phyloP scores from a whole-genome alignment of 257 asterid genomes.

The Solanum microdontum region DNA sequence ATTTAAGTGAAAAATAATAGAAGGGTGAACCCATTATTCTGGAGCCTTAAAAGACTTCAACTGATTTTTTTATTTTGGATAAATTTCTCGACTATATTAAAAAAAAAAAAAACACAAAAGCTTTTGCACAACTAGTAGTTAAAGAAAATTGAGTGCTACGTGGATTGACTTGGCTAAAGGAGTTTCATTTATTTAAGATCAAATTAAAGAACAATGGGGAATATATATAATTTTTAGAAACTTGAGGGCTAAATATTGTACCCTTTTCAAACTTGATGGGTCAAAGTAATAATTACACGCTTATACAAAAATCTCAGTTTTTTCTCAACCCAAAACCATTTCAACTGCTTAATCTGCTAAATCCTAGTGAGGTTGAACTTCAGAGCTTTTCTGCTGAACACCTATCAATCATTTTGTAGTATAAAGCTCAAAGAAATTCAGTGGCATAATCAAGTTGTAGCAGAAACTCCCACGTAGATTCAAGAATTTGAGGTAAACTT shows the following conservation, averaged over 20 bases:
- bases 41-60: accelerated
- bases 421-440: not conserved
- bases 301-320: not conserved
- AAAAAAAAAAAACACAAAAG: not conserved
- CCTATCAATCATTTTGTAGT: not conserved
- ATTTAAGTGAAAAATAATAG: not conserved
- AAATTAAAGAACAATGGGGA: not conserved
- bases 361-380: not conserved
- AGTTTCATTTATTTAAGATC: not conserved
- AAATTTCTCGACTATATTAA: not conserved
- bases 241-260: not conserved
- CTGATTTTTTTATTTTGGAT: accelerated
- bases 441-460: not conserved
- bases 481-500: not conserved
- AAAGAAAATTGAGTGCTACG: not conserved
- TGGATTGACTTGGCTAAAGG: not conserved
- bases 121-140: not conserved
- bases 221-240: not conserved
- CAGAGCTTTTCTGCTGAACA: not conserved
- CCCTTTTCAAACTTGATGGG: not conserved
- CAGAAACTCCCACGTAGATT: not conserved
- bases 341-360: not conserved
- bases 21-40: not conserved
- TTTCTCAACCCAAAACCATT: not conserved
- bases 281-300: not conserved